Evolutionary conservation across 1,284 basidiomycete genomes (phyloP).

Genomic region (Papiliotrema terrestris): DNA sequence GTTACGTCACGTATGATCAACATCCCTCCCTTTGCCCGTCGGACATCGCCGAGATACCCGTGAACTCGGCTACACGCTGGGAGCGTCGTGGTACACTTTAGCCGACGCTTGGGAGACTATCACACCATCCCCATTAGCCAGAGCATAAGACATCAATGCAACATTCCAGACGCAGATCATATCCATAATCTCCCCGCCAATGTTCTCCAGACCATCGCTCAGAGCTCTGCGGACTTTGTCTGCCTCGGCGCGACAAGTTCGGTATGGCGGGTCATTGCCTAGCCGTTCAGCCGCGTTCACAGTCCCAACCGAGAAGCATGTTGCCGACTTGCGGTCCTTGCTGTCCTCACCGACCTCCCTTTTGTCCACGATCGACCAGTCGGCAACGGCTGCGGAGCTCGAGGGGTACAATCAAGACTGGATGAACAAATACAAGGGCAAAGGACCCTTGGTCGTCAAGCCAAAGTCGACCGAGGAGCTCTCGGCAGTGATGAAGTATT

Average conservation of each 20-base stretch:
- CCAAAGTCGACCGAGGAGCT: conserved; percentile 86
- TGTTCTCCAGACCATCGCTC: background rate
- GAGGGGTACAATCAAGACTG: conserved; percentile 88
- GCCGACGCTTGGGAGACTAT: no score
- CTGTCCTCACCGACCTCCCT: conserved; percentile 50
- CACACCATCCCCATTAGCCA: no score
- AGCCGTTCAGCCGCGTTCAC: conserved; percentile 45
- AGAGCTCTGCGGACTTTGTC: background rate
- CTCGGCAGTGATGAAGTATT: conserved; percentile 79
- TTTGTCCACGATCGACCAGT: conserved; percentile 51
- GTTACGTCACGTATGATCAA: no score
- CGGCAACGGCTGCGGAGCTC: conserved; percentile 61
- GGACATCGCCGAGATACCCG: no score
- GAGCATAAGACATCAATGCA: no score
- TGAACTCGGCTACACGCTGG: no score
- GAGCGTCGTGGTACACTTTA: no score
- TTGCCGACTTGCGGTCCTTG: conserved; percentile 51
- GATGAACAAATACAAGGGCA: conserved; percentile 94
- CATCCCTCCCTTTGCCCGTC: no score
- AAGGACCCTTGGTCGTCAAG: conserved; percentile 78
- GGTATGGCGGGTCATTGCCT: conserved; percentile 24
- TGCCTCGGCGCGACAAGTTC: background rate
- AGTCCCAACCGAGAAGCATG: conserved; percentile 49
- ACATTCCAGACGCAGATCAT: no score
- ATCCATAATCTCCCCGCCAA: background rate